Base-by-base conservation (phyloP, 176 grass and related monocot genomes). In the Leersia perrieri region DNA sequence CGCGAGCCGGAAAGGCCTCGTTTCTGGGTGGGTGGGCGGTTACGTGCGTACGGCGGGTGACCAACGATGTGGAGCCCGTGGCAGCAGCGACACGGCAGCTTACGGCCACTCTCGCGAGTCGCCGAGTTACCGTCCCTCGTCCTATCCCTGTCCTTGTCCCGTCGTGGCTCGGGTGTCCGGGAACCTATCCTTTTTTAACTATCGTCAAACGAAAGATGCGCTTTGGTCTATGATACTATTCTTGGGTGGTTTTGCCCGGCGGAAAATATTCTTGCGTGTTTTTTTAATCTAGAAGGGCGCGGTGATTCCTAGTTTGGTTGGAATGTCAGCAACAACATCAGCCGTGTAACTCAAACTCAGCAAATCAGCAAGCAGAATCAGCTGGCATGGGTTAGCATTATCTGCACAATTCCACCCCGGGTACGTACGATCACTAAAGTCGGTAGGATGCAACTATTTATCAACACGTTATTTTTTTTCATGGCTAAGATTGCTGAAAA, bases 1-100 rank as follows among this genome's bases (percentile, higher is more conserved):
- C 20, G 53, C 53, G n/a, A n/a, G n/a, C n/a, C n/a, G n/a, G n/a
- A n/a, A 58, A 58, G 22, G 53, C 53, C 11, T 25, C 53, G n/a
- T 58, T 25, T 72, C 60, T 5, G 6, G 77, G 57, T 69, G 85
- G 78, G 15, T 70, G 78, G 35, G 28, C 55, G 25, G 55, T 63
- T 57, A 63, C 65, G 76, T 63, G 31, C 60, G 16, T 49, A 58
- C 53, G 67, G 33, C 41, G n/a, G 44, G 9, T 32, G 66, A 26
- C 23, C 29, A 31, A 29, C 33, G 57, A 72, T 8, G 35, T 22
- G 55, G 18, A 6, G 39, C 31, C 72, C 26, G 66, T 23, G 15
- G 67, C 58, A 20, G 84, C 36, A 11, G 74, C 45, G 79, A 87
- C 79, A 34, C n/a, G 73, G 41, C 55, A 77, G 26, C 79, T 49